Base-by-base conservation (phyloP, 2,329 filamentous ascomycete genomes). In the Helotiales sp. region DNA sequence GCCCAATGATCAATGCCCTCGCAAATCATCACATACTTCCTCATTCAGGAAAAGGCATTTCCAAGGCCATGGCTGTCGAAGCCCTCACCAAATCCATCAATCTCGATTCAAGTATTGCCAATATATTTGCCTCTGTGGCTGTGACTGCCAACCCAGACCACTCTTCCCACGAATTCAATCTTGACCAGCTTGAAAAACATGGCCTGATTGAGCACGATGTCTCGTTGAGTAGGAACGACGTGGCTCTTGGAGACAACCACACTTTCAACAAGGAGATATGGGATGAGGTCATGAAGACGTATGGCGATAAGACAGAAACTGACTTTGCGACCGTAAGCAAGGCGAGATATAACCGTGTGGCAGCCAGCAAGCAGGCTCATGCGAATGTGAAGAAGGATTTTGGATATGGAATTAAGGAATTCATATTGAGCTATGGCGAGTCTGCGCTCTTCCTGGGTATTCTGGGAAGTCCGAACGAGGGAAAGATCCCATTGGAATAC, bases 1-100 rank as follows among this genome's bases (percentile, higher is more conserved):
- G 61, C 19, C 61, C 61, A 33, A 63, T 63, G 61, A 59, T 63
- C 31, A 63, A 63, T 22, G 58, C 61, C 22, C 58, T 63, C 50
- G 57, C 59, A 15, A 63, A 63, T 46, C 59, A 63, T 40, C 48
- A 55, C 17, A 56, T 63, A 13, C 61, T 63, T 24, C 61, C 61
- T 1, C 61, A 63, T 33, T 51, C 50, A 29, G 61, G 61, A 1
- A 59, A 59, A 38, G 40, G 30, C 2, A 61, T 63, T 25, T 61
- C 56, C 13, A 63, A 63, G 25, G 47, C 40, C 8, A 55, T 57
- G 51, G 57, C 53, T 17, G 54, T 61, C 10, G 38, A 48, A 24
- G 54, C 52, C 1, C 52, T 63, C 15, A 63, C 57, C 1, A 36
- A 15, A 12, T 51, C 61, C 31, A 51, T 63, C 42, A 63, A 63